Evolutionary conservation across 441 rosid species (phyloP), one percentile per base, ranked within the genome.

Genomic region (Euphorbia schlechtendalii): DNA sequence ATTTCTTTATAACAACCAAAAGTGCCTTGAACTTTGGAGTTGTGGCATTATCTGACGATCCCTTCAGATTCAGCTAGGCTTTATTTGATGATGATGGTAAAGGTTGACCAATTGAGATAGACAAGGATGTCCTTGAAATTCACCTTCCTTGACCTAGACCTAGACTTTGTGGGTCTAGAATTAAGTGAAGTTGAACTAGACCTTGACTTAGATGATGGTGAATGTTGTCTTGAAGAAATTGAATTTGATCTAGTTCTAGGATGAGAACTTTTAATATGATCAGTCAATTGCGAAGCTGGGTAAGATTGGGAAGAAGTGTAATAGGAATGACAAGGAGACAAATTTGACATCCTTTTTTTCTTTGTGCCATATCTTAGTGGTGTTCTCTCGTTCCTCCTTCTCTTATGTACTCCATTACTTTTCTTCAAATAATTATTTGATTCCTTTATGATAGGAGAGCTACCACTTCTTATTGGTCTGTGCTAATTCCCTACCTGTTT

Each of bases 101-200:
- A 48, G 76, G 61, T 40, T 2, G 63, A 43, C 61, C 66, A 60
- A 18, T 54, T 46, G 81, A 75, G 52, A 40, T 70, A 63, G 79
- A 73, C 56, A 74, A 72, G 53, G 84, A 64, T 69, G 71, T 59
- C 22, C 52, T 72, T 56, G 81, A 71, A 67, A n/a, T n/a, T n/a
- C n/a, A n/a, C n/a, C n/a, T n/a, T n/a, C n/a, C 53, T 67, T 41
- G 59, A 76, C 30, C 76, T 75, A 56, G 68, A 71, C 66, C 60
- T 68, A 18, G 75, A 72, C 32, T 71, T 61, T 66, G 21, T 63
- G 56, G 73, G 58, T 70, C 69, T 68, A 75, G 70, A 68, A 70
- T 22, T 15, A 52, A 3, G 63, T 41, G 77, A 41, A 32, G 54
- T 45, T 40, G 73, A 65, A 64, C 64, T 57, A 32, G 80, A 73